A percentile compares a stretch with the other conserved stretches of the same genome.
phyloP scores from a whole-genome alignment of 257 asterid species.

The Cordia subcordata region DNA sequence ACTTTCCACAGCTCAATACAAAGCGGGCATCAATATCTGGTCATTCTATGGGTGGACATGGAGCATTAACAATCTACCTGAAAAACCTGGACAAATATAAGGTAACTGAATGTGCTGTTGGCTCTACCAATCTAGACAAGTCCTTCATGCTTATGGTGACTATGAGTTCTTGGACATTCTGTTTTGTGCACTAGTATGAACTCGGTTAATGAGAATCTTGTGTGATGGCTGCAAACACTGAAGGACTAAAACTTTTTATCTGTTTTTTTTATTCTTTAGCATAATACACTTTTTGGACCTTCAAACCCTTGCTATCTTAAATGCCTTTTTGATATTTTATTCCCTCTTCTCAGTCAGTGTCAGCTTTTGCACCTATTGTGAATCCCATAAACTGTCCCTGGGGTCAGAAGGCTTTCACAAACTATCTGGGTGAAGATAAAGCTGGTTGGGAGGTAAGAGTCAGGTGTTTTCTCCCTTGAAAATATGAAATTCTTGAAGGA shows the following conservation, averaged over 20 bases:
- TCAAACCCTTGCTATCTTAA: not conserved
- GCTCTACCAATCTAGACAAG: not conserved
- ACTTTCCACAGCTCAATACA: constrained; percentile 78
- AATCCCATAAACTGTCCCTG: constrained; percentile 89
- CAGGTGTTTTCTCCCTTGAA: not conserved
- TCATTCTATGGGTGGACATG: constrained; percentile 99
- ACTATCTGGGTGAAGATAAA: constrained; percentile 81
- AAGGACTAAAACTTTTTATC: too few species aligned
- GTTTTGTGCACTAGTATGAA: too few species aligned
- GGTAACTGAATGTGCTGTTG: constrained; percentile 31
- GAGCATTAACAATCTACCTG: constrained; percentile 88
- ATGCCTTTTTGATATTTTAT: not conserved
- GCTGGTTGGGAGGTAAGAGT: constrained; percentile 85
- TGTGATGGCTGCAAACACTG: too few species aligned
- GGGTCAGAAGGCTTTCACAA: constrained; percentile 95
- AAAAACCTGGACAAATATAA: constrained; percentile 88
- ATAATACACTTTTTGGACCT: too few species aligned
- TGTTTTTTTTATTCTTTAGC: too few species aligned
- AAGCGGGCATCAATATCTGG: constrained; percentile 90
- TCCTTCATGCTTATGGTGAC: too few species aligned
- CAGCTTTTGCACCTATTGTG: constrained; percentile 82
- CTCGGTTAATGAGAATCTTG: too few species aligned
- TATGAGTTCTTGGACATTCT: too few species aligned
- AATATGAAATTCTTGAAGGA: not conserved
- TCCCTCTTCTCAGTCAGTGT: constrained; percentile 60